Conservation (phyloP, 1,284 basidiomycete genomes). For the Malassezia restricta region DNA sequence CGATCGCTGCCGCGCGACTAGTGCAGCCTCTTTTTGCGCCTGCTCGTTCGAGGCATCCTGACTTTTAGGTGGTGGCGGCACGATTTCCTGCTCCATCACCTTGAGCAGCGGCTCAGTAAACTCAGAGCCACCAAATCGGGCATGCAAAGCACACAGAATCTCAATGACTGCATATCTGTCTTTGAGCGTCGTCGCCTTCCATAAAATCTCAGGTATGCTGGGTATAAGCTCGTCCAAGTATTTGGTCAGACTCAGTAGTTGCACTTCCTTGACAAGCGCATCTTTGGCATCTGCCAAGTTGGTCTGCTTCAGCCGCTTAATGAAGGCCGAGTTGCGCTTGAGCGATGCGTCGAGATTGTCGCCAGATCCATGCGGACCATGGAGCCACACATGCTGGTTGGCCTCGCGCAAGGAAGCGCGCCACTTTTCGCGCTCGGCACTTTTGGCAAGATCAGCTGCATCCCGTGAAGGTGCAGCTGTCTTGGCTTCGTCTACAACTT, state of each 20-base stretch:
- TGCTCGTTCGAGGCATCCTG: conserved; percentile 61
- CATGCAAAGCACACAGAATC: conserved; percentile 78
- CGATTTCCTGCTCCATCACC: conserved; percentile 57
- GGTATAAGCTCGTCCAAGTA: conserved; percentile 88
- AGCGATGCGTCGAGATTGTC: conserved; percentile 35
- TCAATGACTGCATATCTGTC: conserved; percentile 72
- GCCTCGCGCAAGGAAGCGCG: conserved; percentile 20
- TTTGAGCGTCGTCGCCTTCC: conserved; percentile 70
- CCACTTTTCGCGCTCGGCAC: conserved; percentile 24
- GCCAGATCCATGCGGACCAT: conserved; percentile 15
- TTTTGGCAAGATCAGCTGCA: background rate
- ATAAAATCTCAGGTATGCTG: conserved; percentile 72
- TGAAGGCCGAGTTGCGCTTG: conserved; percentile 42
- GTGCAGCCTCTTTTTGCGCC: conserved; percentile 72
- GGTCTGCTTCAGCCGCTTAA: conserved; percentile 36
- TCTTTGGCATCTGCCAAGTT: conserved; percentile 47
- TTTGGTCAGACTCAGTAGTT: conserved; percentile 77
- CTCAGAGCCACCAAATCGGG: conserved; percentile 59
- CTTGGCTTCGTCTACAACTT: too few relatives aligned
- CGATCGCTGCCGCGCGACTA: conserved; percentile 70
- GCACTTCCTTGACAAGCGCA: conserved; percentile 58
- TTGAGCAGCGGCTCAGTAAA: conserved; percentile 66
- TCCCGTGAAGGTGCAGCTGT: background rate
- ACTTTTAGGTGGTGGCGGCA: conserved; percentile 48
- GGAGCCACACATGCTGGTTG: conserved; percentile 24